Evolutionary conservation across 192 early-diverging fungal genomes (phyloP).

Genomic region (Dispira simplex): DNA sequence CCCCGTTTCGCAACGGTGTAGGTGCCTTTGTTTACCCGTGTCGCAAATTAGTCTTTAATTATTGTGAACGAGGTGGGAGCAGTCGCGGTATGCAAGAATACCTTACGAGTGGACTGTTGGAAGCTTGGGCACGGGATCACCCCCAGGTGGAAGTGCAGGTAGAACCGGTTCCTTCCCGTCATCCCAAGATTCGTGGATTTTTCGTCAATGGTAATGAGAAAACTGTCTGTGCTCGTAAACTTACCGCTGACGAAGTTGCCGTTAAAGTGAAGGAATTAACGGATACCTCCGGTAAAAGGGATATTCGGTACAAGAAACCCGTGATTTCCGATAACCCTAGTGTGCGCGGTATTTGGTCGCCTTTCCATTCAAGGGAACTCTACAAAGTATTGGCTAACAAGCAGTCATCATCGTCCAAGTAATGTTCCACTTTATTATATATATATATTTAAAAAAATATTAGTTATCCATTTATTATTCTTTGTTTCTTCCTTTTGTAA

Average conservation of each 20-base stretch:
- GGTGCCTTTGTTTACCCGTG: constrained; percentile 61
- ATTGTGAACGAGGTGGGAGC: constrained; percentile 70
- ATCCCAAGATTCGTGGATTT: constrained; percentile 53
- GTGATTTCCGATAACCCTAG: constrained; percentile 64
- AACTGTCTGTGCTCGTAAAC: constrained; percentile 48
- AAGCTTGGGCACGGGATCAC: constrained; percentile 45
- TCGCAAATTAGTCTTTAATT: constrained; percentile 64
- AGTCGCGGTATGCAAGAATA: constrained; percentile 64
- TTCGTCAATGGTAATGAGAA: constrained; percentile 41
- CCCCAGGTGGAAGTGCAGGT: constrained; percentile 70
- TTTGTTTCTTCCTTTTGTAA: too few species aligned
- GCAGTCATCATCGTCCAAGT: too few species aligned
- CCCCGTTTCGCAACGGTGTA: constrained; percentile 37
- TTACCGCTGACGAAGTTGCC: constrained; percentile 37
- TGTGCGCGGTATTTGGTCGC: constrained; percentile 71
- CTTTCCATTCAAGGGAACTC: constrained; percentile 48
- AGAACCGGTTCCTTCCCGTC: constrained; percentile 49
- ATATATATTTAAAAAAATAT: too few species aligned
- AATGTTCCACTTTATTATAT: too few species aligned
- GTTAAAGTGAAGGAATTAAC: constrained; percentile 42
- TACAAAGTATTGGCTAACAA: constrained; percentile 29
- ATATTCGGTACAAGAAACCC: constrained; percentile 44
- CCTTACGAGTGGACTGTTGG: constrained; percentile 39
- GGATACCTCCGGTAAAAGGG: constrained; percentile 42
- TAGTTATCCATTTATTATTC: too few species aligned